Percentiles rank a stretch among this genome's conserved stretches.
Evolutionary conservation across 805 yeast species (phyloP).

Genomic region (Schizosaccharomyces japonicus): DNA sequence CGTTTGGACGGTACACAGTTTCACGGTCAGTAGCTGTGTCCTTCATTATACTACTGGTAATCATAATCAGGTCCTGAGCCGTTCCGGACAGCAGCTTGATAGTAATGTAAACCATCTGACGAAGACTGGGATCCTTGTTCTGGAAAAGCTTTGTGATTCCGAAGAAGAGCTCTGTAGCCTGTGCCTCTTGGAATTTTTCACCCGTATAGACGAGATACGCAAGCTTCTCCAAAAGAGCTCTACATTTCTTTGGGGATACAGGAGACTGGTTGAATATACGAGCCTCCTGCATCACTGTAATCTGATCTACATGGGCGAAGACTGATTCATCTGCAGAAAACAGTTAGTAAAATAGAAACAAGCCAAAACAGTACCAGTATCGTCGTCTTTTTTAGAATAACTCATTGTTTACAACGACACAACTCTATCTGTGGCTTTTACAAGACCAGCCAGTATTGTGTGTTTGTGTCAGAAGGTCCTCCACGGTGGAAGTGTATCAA

Average conservation of each 20-base stretch:
- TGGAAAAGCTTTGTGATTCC: conserved; percentile 87
- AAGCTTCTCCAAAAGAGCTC: conserved; percentile 57
- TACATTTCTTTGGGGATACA: conserved; percentile 66
- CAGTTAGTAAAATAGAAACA: neutral
- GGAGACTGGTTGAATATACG: conserved; percentile 83
- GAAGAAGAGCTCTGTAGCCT: conserved; percentile 80
- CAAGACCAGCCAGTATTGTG: no score
- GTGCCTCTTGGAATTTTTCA: conserved; percentile 64
- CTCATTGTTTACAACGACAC: neutral
- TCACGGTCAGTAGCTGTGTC: conserved; percentile 75
- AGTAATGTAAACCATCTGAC: conserved; percentile 84
- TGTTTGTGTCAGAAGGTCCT: no score
- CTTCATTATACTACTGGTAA: conserved; percentile 91
- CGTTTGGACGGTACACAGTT: conserved; percentile 70
- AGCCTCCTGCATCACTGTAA: conserved; percentile 93
- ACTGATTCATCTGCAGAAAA: neutral
- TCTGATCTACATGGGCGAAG: conserved; percentile 53
- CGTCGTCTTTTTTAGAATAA: conserved; percentile 3
- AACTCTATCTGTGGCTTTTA: no score
- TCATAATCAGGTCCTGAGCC: conserved; percentile 88
- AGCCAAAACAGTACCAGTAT: neutral
- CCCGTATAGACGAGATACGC: conserved; percentile 48
- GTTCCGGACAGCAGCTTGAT: conserved; percentile 70
- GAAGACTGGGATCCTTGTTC: conserved; percentile 59
- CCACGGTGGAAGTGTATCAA: no score